Evolutionary conservation across 345 rosid genomes (phyloP).

Genomic region (Gossypium longicalyx): DNA sequence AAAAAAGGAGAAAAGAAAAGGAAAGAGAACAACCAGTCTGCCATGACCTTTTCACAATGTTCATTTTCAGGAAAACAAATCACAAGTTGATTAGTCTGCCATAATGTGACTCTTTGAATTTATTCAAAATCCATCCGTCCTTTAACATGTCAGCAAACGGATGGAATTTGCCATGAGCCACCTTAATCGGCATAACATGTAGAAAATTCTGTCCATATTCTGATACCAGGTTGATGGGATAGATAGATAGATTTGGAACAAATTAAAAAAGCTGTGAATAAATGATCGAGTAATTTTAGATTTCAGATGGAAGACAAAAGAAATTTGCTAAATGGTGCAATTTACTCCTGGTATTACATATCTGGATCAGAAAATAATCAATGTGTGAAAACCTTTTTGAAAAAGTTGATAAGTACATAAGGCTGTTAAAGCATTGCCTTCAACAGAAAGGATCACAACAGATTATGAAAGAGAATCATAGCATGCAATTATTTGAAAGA

Average conservation of each 20-base stretch:
- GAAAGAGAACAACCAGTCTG: neutral
- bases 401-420: neutral
- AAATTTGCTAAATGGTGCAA: neutral
- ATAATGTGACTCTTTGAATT: neutral
- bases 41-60: neutral
- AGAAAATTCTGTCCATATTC: neutral
- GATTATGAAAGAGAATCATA: neutral
- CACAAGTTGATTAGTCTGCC: too few relatives aligned
- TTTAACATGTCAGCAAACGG: neutral
- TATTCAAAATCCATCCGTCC: neutral
- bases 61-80: neutral
- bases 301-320: neutral
- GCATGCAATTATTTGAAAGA: neutral
- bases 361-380: neutral
- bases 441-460: conserved; percentile 3
- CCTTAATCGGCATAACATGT: neutral
- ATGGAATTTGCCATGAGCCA: neutral
- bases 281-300: neutral
- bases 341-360: neutral
- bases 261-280: neutral
- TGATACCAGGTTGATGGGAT: neutral
- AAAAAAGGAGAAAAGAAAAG: neutral
- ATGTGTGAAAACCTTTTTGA: neutral
- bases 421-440: neutral
- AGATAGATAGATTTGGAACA: neutral